Evolutionary conservation across 805 yeast genomes (phyloP), one percentile per base, ranked within the genome.

Genomic region (Zygosaccharomyces rouxii): DNA sequence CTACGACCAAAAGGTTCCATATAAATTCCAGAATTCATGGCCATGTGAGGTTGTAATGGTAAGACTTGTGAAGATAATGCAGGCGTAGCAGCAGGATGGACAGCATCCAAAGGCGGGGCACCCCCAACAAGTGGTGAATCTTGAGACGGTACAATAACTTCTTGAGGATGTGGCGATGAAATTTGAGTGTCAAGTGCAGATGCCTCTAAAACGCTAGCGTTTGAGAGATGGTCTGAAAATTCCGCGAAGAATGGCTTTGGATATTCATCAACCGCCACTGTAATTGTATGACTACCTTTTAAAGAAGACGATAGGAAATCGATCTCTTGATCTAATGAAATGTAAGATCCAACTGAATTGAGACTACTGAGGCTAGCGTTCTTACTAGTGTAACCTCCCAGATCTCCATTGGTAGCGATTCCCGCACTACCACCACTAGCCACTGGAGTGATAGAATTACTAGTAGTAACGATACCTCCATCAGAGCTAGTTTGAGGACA

Each of bases 121-220:
- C 19, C 49, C 7, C 26, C 44, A 19, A 19, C 22, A 11, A 39
- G 35, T 23, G 42, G 25, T 16, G 44, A 21, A 7, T 51, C 55
- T 25, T 37, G 46, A 16, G 50, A 29, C 40, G 47, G 44, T 23
- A 48, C 44, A 19, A 49, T 52, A 44, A 60, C 50, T 38, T 60
- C 64, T 38, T 58, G 62, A 5, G 61, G 53, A 23, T 53, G 52
- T 37, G 62, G 62, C 5, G 55, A 41, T 11, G 49, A 49, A 21
- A 52, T 31, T n/a, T 48, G 44, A 7, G 39, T 39, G 22, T 53
- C 55, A 9, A 55, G 44, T n/a, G 55, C 46, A 9, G 50, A 48
- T 7, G 60, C 52, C 30, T 52, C 55, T 3, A 63, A 53, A 18
- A 58, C 44, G 6, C 46, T 38, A 18, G 57, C 44, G 19, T 51